Conservation (phyloP, 768 basidiomycete species). For the Trametes villosa region DNA sequence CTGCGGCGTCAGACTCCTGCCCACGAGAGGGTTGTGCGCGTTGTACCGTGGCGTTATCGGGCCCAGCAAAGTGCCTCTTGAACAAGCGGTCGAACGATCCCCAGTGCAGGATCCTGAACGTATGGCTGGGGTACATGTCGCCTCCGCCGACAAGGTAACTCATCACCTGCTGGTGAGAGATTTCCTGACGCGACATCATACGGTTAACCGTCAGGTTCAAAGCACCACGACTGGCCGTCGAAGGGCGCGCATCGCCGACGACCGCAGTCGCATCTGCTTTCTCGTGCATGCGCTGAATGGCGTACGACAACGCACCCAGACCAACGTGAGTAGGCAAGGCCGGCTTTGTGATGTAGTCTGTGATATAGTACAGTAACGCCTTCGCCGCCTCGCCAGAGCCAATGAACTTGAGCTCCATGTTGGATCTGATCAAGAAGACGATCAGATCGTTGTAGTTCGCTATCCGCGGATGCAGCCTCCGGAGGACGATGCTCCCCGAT, state of each 20-base stretch:
- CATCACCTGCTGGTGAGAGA: too few species aligned
- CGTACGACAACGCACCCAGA: slow-evolving; percentile 10
- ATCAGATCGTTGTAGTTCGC: slow-evolving; percentile 4
- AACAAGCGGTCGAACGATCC: background rate
- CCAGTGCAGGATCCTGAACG: slow-evolving; percentile 15
- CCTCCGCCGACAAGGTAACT: slow-evolving; percentile 33
- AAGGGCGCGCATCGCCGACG: background rate
- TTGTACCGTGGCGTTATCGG: background rate
- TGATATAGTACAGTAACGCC: slow-evolving; percentile 40
- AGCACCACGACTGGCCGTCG: background rate
- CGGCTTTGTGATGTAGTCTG: slow-evolving; percentile 43
- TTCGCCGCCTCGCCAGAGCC: slow-evolving; percentile 39
- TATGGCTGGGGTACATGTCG: slow-evolving; percentile 29
- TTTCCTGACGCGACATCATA: slow-evolving; percentile 30
- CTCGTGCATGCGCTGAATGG: background rate
- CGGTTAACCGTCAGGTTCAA: slow-evolving; percentile 20
- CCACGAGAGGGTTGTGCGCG: background rate
- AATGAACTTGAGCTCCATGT: slow-evolving; percentile 40
- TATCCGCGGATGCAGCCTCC: slow-evolving; percentile 11
- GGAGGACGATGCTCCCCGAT: slow-evolving; percentile 9
- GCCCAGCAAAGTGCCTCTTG: background rate
- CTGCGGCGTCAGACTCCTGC: background rate
- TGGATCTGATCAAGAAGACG: slow-evolving; percentile 26
- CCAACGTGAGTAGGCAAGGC: slow-evolving; percentile 28
- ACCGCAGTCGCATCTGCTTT: background rate